A percentile compares a stretch with the other conserved stretches of the same genome.
These are phyloP conservation scores for Gentiana macrophylla DNA, from an alignment of 257 asterid genomes.

Conservation along the genomic window DNA sequence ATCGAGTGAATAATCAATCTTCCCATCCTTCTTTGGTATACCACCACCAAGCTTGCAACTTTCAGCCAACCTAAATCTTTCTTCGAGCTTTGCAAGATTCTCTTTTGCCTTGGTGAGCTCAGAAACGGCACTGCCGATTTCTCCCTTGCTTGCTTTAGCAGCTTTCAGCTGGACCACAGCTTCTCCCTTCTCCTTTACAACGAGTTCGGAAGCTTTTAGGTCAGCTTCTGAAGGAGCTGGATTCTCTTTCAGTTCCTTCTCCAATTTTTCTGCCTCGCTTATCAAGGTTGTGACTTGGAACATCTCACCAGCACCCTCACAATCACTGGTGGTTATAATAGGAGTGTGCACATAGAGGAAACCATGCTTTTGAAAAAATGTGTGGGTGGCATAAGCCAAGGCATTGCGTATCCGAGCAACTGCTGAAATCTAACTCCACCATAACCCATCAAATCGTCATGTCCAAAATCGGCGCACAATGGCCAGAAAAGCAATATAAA, in stretches of 20 bases:
- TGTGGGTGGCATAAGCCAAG: conserved; percentile 87
- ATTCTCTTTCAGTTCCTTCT: conserved; percentile 63
- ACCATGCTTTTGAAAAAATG: conserved; percentile 82
- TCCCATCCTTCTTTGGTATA: conserved; percentile 71
- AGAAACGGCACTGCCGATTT: conserved; percentile 52
- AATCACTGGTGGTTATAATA: conserved; percentile 87
- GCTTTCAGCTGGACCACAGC: conserved; percentile 60
- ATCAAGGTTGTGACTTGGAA: conserved; percentile 84
- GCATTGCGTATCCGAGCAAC: conserved; percentile 83
- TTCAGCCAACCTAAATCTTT: conserved; percentile 48
- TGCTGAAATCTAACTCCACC: conserved; percentile 45
- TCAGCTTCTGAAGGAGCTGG: conserved; percentile 67
- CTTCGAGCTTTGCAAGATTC: conserved; percentile 42
- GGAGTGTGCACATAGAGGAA: conserved; percentile 93
- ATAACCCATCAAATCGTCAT: no score
- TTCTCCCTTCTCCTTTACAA: conserved; percentile 67
- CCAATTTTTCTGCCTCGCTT: conserved; percentile 61
- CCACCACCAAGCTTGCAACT: conserved; percentile 52
- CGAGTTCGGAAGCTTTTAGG: conserved; percentile 47
- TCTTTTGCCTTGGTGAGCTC: conserved; percentile 75
- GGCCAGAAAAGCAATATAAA: not conserved
- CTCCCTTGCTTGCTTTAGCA: conserved; percentile 51
- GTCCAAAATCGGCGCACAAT: no score
- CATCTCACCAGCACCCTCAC: conserved; percentile 99
- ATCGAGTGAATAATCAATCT: conserved; percentile 72